A percentile compares a stretch with the other conserved stretches of the same genome.
Conservation (phyloP, 2,329 filamentous ascomycete species). For the Claviceps humidiphila region DNA sequence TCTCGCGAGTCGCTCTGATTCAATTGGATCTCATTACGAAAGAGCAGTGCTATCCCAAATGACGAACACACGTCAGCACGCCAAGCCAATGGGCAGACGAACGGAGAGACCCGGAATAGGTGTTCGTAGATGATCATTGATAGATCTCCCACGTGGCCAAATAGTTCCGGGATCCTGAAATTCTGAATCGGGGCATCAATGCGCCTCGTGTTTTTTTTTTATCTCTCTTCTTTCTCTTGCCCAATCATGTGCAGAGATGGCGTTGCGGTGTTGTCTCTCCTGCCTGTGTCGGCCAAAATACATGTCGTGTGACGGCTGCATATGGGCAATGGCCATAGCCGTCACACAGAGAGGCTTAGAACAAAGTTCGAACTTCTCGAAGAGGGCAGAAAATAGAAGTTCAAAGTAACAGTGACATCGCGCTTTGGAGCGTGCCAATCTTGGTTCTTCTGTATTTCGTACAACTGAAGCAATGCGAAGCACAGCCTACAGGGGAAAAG, state of each 20-base stretch:
- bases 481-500: neutral
- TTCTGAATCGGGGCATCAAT: neutral
- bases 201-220: neutral
- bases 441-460: too few species aligned
- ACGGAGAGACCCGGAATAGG: neutral
- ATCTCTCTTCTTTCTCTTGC: neutral
- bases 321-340: too few species aligned
- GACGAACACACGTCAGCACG: neutral
- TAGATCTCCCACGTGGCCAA: neutral
- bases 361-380: neutral
- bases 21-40: neutral
- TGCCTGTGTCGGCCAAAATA: neutral
- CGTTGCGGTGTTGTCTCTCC: neutral
- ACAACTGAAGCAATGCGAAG: neutral
- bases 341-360: too few species aligned
- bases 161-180: neutral
- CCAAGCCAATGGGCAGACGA: neutral
- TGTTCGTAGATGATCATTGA: neutral
- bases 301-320: too few species aligned
- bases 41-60: neutral
- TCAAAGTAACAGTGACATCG: neutral
- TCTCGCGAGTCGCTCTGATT: neutral
- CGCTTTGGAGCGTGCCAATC: neutral
- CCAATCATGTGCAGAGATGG: neutral
- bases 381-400: neutral